Evolutionary conservation across 1,284 basidiomycete genomes (phyloP).

Genomic region (Austropuccinia psidii): DNA sequence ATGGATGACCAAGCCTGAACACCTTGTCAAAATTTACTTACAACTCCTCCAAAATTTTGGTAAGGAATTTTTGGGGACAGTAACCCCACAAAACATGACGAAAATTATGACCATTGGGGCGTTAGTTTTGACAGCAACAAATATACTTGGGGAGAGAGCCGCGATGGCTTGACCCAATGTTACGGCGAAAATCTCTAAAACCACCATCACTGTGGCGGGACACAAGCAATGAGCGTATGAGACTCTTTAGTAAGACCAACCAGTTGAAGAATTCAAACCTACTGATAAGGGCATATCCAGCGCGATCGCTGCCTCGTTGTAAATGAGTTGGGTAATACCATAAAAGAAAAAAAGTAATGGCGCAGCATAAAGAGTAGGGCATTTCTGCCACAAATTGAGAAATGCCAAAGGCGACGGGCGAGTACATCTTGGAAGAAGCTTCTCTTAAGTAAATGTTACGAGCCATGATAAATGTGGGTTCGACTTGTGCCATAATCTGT

Average conservation of each 20-base stretch:
- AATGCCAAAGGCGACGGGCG: constrained; percentile 70
- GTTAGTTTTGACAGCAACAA: constrained; percentile 63
- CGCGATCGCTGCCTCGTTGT: constrained; percentile 47
- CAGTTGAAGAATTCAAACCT: too few relatives aligned
- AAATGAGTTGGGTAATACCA: constrained; percentile 59
- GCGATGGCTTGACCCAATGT: constrained; percentile 64
- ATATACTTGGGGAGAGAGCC: constrained; percentile 64
- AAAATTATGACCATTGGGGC: constrained; percentile 56
- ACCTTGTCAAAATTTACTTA: constrained; percentile 57
- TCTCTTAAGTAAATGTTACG: constrained; percentile 64
- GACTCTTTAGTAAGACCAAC: too few relatives aligned
- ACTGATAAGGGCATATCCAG: constrained; percentile 64
- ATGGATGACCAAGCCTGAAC: constrained; percentile 60
- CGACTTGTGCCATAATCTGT: constrained; percentile 64
- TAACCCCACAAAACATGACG: constrained; percentile 65
- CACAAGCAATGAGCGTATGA: background rate
- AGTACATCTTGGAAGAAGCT: constrained; percentile 56
- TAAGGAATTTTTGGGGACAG: constrained; percentile 52
- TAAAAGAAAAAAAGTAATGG: constrained; percentile 62
- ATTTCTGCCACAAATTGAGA: constrained; percentile 76
- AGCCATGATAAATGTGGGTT: constrained; percentile 76
- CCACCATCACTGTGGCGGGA: constrained; percentile 53
- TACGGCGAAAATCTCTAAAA: constrained; percentile 68
- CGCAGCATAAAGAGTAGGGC: constrained; percentile 60
- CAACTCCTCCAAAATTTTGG: constrained; percentile 67